Base-by-base conservation (phyloP, 1,284 basidiomycete genomes). In the Irpex rosettiformis region DNA sequence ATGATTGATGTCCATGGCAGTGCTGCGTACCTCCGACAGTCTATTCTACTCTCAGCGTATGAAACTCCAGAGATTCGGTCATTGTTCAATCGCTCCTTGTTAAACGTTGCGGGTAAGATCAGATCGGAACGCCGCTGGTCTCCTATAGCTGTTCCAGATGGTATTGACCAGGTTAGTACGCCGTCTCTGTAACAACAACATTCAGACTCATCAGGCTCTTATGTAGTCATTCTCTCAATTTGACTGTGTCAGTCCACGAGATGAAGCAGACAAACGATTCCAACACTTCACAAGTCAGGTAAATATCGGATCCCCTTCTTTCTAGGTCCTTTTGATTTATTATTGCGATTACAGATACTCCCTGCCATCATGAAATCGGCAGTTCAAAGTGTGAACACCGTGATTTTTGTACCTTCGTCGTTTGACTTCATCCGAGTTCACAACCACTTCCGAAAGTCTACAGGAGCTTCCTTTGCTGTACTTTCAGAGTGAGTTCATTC, bases 361-460 rank as follows among this genome's bases (percentile, higher is more conserved):
- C 93, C 95, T 2, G 70, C 79, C 5, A 75, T 98, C 11, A 76
- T 94, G 52, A 95, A 94, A 71, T 96, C 95, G 1, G 97, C 96
- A 0, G 90, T 98, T 3, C 89, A 93, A 70, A 91, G 94, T 63
- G 80, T 86, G 42, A 93, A 95, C 69, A 94, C 94, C 0, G 81
- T 90, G 57, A 81, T 99, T 65, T 91, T 98, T 67, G 79, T 99
- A 8, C 95, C 97, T 0, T 95, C 93, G 0, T 98, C 96, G 62
- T 97, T 98, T 69, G 97, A 99, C 75, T 99, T 97, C 73, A 92
- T 98, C 55, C 85, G 94, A 10, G 79, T 99, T 3, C 89, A 93
- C 58, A 93, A 95, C 64, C 80, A 93, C 71, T 88, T 99, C 71
- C 83, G 87, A 55, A 93, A 90, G 69, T 75, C 80, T 58, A 76